Conservation (phyloP, 257 asterid genomes). For the Solanum virginianum region DNA sequence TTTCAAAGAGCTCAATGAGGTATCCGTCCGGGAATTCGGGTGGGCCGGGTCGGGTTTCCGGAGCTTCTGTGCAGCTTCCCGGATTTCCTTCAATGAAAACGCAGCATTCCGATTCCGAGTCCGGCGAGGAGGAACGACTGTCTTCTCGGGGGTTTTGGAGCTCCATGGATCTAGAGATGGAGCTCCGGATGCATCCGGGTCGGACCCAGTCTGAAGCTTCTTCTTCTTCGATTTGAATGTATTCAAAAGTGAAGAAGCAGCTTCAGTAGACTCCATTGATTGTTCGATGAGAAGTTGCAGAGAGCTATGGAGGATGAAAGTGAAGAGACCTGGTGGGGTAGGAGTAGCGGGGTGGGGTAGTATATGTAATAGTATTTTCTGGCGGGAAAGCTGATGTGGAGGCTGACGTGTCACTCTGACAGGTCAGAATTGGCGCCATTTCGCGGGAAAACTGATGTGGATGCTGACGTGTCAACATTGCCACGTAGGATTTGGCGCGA, state of each 20-base stretch:
- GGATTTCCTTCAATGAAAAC: constrained; percentile 16
- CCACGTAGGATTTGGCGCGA: constrained; percentile 9
- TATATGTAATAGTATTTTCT: constrained; percentile 9
- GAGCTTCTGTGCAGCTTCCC: constrained; percentile 46
- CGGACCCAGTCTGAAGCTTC: constrained; percentile 6
- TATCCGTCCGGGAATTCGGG: neutral
- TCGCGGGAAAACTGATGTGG: neutral
- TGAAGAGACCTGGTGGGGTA: neutral
- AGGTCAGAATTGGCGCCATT: constrained; percentile 39
- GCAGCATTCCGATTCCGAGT: constrained; percentile 32
- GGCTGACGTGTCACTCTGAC: neutral
- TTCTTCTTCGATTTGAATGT: constrained; percentile 45
- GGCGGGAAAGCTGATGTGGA: constrained; percentile 33
- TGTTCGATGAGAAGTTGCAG: neutral
- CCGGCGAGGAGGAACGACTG: constrained; percentile 37
- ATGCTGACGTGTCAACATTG: constrained; percentile 16
- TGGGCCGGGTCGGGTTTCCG: constrained; percentile 20
- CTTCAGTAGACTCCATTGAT: constrained; percentile 36
- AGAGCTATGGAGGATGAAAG: neutral
- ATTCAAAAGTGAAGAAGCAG: constrained; percentile 6
- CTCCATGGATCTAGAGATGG: constrained; percentile 23
- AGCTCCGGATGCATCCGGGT: neutral
- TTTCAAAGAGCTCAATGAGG: neutral
- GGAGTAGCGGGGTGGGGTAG: neutral
- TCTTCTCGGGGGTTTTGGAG: constrained; percentile 64